Percentiles rank a stretch among this genome's conserved stretches.
Evolutionary conservation across 768 basidiomycete genomes (phyloP).

Genomic region (Crucibulum laeve): DNA sequence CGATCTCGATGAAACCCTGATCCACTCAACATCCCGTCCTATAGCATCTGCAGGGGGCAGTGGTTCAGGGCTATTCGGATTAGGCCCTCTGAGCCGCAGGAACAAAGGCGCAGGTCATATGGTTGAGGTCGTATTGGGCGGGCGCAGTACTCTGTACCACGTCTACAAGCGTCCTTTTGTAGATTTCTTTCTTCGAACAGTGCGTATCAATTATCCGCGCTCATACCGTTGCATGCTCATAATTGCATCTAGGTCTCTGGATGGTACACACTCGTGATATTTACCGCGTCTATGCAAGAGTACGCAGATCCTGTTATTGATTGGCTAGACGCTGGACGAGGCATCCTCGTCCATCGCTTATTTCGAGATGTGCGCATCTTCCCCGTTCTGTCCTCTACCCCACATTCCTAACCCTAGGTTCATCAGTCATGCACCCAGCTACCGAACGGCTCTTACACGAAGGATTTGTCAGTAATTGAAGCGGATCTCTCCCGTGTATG

Average conservation of each 20-base stretch:
- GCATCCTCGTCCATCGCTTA: slow-evolving; percentile 81
- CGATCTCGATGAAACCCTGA: slow-evolving; percentile 97
- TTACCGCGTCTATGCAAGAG: slow-evolving; percentile 98
- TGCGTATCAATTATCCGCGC: slow-evolving; percentile 8
- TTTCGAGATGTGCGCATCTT: slow-evolving; percentile 81
- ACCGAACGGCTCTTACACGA: slow-evolving; percentile 91
- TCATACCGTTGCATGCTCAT: slow-evolving; percentile 3
- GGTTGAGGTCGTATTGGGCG: slow-evolving; percentile 90
- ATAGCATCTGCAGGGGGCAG: slow-evolving; percentile 40
- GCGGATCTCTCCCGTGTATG: slow-evolving; percentile 89
- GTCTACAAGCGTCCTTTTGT: slow-evolving; percentile 98
- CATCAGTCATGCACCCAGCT: slow-evolving; percentile 86
- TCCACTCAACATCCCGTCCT: slow-evolving; percentile 92
- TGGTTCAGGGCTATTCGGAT: slow-evolving; percentile 60
- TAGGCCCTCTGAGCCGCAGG: slow-evolving; percentile 45
- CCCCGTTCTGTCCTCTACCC: slow-evolving; percentile 3
- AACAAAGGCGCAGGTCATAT: slow-evolving; percentile 77
- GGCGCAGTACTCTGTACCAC: slow-evolving; percentile 88
- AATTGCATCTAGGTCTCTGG: slow-evolving; percentile 68
- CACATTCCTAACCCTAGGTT: slow-evolving; percentile 6
- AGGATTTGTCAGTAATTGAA: slow-evolving; percentile 86
- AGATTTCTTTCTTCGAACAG: slow-evolving; percentile 50
- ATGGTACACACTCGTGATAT: slow-evolving; percentile 99
- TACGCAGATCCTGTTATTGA: slow-evolving; percentile 99
- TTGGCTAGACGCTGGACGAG: slow-evolving; percentile 94